These are phyloP conservation scores for Hyparrhenia diplandra DNA, from an alignment of 176 grass and related monocot genomes.

Conservation along the genomic window DNA sequence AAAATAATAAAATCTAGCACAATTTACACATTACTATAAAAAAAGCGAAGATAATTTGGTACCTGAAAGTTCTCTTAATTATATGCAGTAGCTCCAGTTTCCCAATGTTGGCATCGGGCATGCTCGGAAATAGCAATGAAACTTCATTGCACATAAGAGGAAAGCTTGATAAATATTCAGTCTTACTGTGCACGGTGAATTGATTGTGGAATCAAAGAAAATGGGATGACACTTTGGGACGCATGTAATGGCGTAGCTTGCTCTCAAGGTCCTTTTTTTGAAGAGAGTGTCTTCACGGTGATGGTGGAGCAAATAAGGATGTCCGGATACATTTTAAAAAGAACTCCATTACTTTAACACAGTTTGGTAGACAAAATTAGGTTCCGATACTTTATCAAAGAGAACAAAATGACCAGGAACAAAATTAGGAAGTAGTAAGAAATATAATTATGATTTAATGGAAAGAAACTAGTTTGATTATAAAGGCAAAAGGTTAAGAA, in stretches of 20 bases:
- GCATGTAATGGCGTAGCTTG: conserved; percentile 66
- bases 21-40: no score
- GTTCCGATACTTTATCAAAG: background rate
- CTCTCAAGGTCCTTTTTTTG: conserved; percentile 33
- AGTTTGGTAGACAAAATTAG: conserved; percentile 9
- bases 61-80: conserved; percentile 72
- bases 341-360: conserved; percentile 1
- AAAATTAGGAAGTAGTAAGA: no score
- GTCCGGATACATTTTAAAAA: conserved; percentile 55
- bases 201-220: conserved; percentile 83
- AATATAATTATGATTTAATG: no score
- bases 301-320: conserved; percentile 65
- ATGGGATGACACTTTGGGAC: conserved; percentile 80
- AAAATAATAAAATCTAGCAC: background rate
- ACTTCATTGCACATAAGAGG: conserved; percentile 92
- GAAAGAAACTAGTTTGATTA: background rate
- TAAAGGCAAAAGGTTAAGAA: background rate
- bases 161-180: conserved; percentile 83
- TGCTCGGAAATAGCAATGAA: conserved; percentile 66
- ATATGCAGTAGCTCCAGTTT: conserved; percentile 47
- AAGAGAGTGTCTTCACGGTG: conserved; percentile 46
- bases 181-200: conserved; percentile 57
- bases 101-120: conserved; percentile 25
- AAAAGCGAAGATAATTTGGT: conserved; percentile 1
- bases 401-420: no score